Base-by-base conservation (phyloP, 495 filamentous ascomycete genomes). In the Aspergillus biplanus region DNA sequence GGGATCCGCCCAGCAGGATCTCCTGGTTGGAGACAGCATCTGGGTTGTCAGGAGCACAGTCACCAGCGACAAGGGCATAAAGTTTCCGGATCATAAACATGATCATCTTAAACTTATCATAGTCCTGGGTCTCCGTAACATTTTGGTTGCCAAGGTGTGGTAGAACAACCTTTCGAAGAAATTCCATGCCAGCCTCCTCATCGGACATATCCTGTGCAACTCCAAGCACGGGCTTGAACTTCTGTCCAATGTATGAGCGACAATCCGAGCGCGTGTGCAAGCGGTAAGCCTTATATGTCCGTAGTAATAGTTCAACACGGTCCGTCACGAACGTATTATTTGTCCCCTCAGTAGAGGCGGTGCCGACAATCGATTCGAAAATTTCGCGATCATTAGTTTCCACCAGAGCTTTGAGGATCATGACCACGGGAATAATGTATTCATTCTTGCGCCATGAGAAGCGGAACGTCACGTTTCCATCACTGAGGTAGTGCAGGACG, bases 361-460 rank as follows among this genome's bases (percentile, higher is more conserved):
- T 76, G 48, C 92, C 92, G 18, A 97, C 88, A 37, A 98, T 78
- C 16, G 87, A 89, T 74, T 99, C 94, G 66, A 93, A 99, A 52
- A 99, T 95, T 70, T 97, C 93, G 56, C 92, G 87, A 67, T 99
- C 95, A 67, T 97, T 98, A 12, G 95, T 98, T 75, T 99, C 93
- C 18, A 93, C 85, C 49, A 99, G 83, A 3, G 95, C 95, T 79
- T 97, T 98, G 64, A 99, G 76, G 13, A 97, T 86, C 95, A 99
- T 97, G 85, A 97, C 88, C 62, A 92, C 90, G 16, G 95, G 95
- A 13, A 99, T 84, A 27, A 97, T 83, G 71, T 90, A 99, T 77
- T 98, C 95, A 65, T 92, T 92, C 82, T 99, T 99, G 65, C 94
- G 84, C 95, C 95, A 99, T 2, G 94, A 97, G 76, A 99, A 98